Percentiles rank a stretch among this genome's conserved stretches.
Evolutionary conservation across 176 grass and related monocot genomes (phyloP).

Genomic region (Saccharum officinarum): DNA sequence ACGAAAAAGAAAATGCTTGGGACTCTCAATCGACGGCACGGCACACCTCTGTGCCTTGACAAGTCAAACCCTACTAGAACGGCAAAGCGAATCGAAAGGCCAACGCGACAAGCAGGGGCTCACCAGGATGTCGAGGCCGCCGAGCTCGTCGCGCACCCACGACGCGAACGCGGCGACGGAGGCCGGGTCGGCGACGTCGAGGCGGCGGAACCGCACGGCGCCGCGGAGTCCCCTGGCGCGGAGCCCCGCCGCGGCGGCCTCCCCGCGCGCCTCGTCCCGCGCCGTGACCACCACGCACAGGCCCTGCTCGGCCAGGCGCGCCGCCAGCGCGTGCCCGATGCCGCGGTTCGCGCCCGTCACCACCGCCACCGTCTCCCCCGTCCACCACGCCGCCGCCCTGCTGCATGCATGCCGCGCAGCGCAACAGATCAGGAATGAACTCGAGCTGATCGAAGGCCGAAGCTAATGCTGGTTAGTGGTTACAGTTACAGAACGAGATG

Average conservation of each 20-base stretch:
- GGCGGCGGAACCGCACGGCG: conserved; percentile 47
- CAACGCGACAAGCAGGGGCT: not conserved
- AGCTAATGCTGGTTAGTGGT: not conserved
- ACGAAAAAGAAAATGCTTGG: not conserved
- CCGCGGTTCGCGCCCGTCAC: conserved; percentile 93
- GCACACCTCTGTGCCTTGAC: too few species aligned
- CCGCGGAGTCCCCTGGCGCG: conserved; percentile 14
- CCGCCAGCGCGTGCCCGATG: conserved; percentile 64
- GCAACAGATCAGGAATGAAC: not conserved
- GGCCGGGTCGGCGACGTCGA: conserved; percentile 62
- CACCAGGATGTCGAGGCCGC: conserved; percentile 83
- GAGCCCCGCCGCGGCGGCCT: conserved; percentile 66
- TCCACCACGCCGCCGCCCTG: conserved; percentile 66
- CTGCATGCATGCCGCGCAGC: not conserved
- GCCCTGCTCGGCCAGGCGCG: conserved; percentile 63
- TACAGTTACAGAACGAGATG: not conserved
- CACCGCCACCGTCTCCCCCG: conserved; percentile 80
- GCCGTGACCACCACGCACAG: conserved; percentile 78
- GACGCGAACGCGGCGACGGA: conserved; percentile 69
- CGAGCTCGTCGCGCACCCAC: conserved; percentile 56
- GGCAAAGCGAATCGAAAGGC: not conserved
- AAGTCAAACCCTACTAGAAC: conserved; percentile 2
- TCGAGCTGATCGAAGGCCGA: not conserved
- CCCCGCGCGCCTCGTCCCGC: conserved; percentile 64
- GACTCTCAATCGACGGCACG: too few species aligned